Conservation (phyloP, 2,329 filamentous ascomycete species). For the Cladosporium velox region DNA sequence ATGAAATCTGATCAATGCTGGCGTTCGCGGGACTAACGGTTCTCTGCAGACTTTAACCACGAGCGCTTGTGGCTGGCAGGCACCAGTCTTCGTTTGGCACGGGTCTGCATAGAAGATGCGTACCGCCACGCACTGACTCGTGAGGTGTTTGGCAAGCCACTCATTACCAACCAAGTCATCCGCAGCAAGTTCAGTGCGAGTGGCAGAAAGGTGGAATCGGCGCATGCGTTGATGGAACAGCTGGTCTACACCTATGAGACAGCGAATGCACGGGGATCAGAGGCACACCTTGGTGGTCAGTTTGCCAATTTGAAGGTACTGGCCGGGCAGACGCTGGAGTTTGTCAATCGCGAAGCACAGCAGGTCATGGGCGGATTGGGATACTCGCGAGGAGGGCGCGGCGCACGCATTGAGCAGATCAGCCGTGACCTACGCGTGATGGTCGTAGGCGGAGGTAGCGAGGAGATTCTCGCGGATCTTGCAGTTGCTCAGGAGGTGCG, state of each 20-base stretch:
- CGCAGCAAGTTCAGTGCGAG: constrained; percentile 21
- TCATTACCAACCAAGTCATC: constrained; percentile 24
- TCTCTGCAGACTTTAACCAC: constrained; percentile 22
- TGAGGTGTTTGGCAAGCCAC: constrained; percentile 24
- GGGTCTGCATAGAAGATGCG: constrained; percentile 16
- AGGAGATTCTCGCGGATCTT: constrained; percentile 26
- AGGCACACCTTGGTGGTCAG: constrained; percentile 46
- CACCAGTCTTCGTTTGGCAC: constrained; percentile 3
- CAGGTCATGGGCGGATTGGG: constrained; percentile 54
- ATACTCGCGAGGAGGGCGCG: constrained; percentile 50
- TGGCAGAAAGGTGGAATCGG: constrained; percentile 21
- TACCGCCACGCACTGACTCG: constrained; percentile 20
- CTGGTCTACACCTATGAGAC: constrained; percentile 18
- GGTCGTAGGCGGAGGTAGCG: constrained; percentile 30
- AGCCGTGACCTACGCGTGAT: constrained; percentile 52
- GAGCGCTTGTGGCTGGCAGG: constrained; percentile 22
- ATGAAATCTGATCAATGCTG: not conserved
- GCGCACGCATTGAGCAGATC: constrained; percentile 52
- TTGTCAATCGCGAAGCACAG: constrained; percentile 53
- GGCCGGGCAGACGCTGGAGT: constrained; percentile 51
- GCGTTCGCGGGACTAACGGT: not conserved
- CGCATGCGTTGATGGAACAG: constrained; percentile 22
- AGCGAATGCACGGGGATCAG: not conserved
- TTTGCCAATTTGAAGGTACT: constrained; percentile 52
- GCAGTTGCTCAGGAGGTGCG: constrained; percentile 22